phyloP scores from a whole-genome alignment of 2,329 filamentous ascomycete genomes.

The Xylariomycetidae sp. region DNA sequence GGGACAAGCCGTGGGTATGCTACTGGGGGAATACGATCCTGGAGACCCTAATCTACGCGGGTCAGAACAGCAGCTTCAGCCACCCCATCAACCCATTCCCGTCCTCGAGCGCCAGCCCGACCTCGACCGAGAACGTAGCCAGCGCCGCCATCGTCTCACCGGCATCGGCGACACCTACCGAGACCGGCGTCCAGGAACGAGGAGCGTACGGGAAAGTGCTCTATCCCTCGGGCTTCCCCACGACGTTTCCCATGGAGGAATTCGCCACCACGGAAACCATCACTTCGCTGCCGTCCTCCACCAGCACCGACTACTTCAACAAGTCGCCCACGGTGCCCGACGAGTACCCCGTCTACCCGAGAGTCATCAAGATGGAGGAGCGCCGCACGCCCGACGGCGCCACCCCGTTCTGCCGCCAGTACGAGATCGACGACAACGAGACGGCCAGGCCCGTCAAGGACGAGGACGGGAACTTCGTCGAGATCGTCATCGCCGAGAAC shows the following conservation, averaged over 20 bases:
- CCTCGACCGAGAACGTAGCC: background rate
- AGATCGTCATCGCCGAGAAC: conserved; percentile 41
- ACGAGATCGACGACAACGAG: conserved; percentile 38
- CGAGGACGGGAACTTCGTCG: conserved; percentile 33
- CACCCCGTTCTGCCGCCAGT: conserved; percentile 44
- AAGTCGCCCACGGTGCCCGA: conserved; percentile 11
- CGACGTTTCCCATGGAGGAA: background rate
- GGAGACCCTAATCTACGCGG: conserved; percentile 53
- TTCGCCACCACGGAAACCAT: background rate
- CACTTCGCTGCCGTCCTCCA: background rate
- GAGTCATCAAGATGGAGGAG: conserved; percentile 51
- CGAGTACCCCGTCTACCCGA: conserved; percentile 38
- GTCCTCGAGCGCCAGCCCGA: background rate
- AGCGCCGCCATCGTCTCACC: too few species aligned
- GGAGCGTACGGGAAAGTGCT: too few species aligned
- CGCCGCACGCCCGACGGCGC: conserved; percentile 36
- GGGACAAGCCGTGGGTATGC: conserved; percentile 55
- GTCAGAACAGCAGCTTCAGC: conserved; percentile 42
- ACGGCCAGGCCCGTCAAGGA: conserved; percentile 32
- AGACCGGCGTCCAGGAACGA: too few species aligned
- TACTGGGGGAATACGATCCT: conserved; percentile 52
- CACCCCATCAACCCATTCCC: conserved; percentile 7
- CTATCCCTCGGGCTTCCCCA: background rate
- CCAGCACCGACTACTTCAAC: conserved; percentile 8
- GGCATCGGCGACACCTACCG: too few species aligned